A percentile compares a stretch with the other conserved stretches of the same genome.
phyloP scores from a whole-genome alignment of 2,329 filamentous ascomycete species.

The Pseudogymnoascus sp. region DNA sequence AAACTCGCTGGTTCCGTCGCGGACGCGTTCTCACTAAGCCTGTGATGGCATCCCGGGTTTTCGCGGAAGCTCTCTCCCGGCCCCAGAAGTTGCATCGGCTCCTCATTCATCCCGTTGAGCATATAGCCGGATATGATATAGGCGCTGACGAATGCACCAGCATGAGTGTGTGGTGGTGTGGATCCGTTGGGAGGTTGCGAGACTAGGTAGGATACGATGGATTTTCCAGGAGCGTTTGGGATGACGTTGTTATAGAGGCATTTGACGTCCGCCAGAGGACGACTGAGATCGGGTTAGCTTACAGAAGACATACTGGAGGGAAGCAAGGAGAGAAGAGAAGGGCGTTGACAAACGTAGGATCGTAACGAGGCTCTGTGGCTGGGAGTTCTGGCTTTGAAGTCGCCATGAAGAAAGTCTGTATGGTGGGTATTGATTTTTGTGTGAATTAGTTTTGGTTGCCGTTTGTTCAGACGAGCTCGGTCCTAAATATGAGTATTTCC shows the following conservation, averaged over 20 bases:
- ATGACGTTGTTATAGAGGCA: slow-evolving; percentile 24
- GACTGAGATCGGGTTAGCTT: not conserved
- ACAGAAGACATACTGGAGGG: not conserved
- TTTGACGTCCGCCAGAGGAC: slow-evolving; percentile 10
- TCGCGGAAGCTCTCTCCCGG: slow-evolving; percentile 35
- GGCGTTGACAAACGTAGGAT: not conserved
- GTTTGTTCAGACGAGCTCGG: not conserved
- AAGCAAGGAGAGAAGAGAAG: not conserved
- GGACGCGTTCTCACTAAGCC: slow-evolving; percentile 37
- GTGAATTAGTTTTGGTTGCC: not conserved
- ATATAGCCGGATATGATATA: slow-evolving; percentile 32
- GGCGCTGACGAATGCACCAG: slow-evolving; percentile 34
- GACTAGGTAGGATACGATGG: slow-evolving; percentile 32
- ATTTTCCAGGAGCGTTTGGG: slow-evolving; percentile 34
- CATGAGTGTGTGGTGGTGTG: slow-evolving; percentile 39
- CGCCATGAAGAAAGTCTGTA: not conserved
- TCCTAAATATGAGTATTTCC: not conserved
- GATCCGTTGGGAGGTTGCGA: slow-evolving; percentile 30
- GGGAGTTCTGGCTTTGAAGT: not conserved
- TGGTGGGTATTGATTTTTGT: not conserved
- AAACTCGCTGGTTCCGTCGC: slow-evolving; percentile 29
- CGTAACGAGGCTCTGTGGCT: not conserved
- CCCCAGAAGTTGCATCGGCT: slow-evolving; percentile 25
- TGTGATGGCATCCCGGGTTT: slow-evolving; percentile 40
- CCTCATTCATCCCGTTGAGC: slow-evolving; percentile 41